These are phyloP conservation scores for Staphylotrichum tortipilum DNA, from an alignment of 495 filamentous ascomycete genomes.

Conservation along the genomic window DNA sequence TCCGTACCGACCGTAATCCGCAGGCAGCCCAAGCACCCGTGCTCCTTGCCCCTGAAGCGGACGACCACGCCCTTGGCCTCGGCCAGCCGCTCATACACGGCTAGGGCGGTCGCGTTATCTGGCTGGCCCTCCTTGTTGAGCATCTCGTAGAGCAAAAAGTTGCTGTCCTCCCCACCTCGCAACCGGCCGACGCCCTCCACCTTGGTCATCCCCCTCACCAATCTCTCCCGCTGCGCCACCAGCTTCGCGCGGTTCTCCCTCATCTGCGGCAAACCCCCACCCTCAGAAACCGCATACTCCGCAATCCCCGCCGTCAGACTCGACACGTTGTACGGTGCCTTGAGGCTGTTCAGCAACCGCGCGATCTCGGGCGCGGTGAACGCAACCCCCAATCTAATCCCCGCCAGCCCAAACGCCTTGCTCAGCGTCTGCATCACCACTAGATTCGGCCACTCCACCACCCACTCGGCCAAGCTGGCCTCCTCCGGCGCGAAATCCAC, in stretches of 20 bases:
- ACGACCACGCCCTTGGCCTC: constrained; percentile 88
- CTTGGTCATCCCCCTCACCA: constrained; percentile 63
- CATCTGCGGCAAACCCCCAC: constrained; percentile 62
- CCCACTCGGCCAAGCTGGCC: constrained; percentile 84
- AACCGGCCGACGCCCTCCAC: constrained; percentile 75
- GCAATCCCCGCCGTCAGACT: constrained; percentile 80
- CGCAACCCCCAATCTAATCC: constrained; percentile 67
- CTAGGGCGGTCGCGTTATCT: constrained; percentile 67
- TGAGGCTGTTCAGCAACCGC: constrained; percentile 72
- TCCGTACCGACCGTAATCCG: constrained; percentile 90
- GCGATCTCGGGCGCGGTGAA: constrained; percentile 55
- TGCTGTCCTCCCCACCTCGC: constrained; percentile 68
- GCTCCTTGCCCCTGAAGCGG: constrained; percentile 84
- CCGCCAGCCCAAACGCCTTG: constrained; percentile 92
- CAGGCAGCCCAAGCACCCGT: constrained; percentile 79
- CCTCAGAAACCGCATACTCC: constrained; percentile 53
- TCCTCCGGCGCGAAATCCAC: constrained; percentile 83
- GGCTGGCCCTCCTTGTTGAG: constrained; percentile 62
- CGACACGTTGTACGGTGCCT: constrained; percentile 92
- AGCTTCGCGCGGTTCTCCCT: constrained; percentile 55
- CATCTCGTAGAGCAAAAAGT: constrained; percentile 87
- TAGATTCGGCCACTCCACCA: constrained; percentile 86
- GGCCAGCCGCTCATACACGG: constrained; percentile 73
- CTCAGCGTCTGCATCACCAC: constrained; percentile 96
- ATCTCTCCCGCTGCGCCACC: constrained; percentile 63